Conservation (phyloP, 2,329 filamentous ascomycete genomes). For the Xylariales sp. region DNA sequence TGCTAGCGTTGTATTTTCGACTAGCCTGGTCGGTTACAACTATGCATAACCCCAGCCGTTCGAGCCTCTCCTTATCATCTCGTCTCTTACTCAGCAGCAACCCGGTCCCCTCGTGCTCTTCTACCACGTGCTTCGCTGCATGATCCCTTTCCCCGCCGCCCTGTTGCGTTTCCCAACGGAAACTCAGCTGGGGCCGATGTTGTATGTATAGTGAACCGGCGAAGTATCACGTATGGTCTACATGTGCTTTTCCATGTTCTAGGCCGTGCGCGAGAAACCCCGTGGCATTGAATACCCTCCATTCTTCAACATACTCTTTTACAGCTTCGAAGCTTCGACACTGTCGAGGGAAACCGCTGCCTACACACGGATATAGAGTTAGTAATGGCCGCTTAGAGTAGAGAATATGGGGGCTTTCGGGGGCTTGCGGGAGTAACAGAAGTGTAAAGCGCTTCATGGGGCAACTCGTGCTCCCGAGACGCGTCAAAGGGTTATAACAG, state of each 20-base stretch:
- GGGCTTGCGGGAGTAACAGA: too few relatives aligned
- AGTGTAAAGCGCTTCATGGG: too few relatives aligned
- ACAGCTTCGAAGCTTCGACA: conserved; percentile 30
- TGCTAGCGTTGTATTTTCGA: too few relatives aligned
- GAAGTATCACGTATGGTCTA: neutral
- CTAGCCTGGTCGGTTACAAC: too few relatives aligned
- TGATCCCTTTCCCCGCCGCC: neutral
- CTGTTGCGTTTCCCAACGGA: neutral
- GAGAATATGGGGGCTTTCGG: neutral
- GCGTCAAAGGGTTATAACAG: neutral
- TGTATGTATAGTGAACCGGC: neutral
- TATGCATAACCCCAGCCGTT: neutral
- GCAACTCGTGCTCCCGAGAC: neutral
- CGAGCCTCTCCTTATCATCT: neutral
- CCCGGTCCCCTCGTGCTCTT: neutral
- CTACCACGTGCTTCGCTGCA: conserved; percentile 6
- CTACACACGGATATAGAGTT: neutral
- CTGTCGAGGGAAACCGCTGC: conserved; percentile 33
- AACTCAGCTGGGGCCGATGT: neutral
- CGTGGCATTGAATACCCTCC: conserved; percentile 35
- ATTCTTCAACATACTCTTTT: conserved; percentile 28
- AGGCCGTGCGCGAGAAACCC: conserved; percentile 32
- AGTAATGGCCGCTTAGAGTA: neutral
- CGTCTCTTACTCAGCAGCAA: too few relatives aligned
- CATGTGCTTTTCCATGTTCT: conserved; percentile 28